Percentiles rank a stretch among this genome's conserved stretches.
These are phyloP conservation scores for Hapsidospora chrysogenum DNA, from an alignment of 495 filamentous ascomycete genomes.

Conservation along the genomic window DNA sequence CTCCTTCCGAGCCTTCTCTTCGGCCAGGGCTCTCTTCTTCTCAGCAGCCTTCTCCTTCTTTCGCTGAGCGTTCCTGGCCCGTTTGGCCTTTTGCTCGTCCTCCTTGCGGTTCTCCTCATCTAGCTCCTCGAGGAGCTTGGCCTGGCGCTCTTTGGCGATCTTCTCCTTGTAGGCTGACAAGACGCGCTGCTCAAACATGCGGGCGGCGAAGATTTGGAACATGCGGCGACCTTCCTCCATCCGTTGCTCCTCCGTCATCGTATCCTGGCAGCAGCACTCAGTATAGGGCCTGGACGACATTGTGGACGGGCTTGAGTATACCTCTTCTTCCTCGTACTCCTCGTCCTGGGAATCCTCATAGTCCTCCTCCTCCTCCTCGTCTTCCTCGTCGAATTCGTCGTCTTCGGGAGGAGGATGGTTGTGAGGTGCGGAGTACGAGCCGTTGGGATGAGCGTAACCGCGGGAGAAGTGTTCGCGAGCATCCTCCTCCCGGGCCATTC, in stretches of 20 bases:
- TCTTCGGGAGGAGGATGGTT: slow-evolving; percentile 45
- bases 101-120: slow-evolving; percentile 63
- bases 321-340: slow-evolving; percentile 81
- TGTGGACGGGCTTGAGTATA: slow-evolving; percentile 21
- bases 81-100: slow-evolving; percentile 73
- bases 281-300: slow-evolving; percentile 6
- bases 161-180: slow-evolving; percentile 95
- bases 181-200: slow-evolving; percentile 98
- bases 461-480: slow-evolving; percentile 54
- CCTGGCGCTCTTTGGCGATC: slow-evolving; percentile 79
- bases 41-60: slow-evolving; percentile 77
- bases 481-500: slow-evolving; percentile 93
- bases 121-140: slow-evolving; percentile 81
- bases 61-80: slow-evolving; percentile 81
- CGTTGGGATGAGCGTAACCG: slow-evolving; percentile 37
- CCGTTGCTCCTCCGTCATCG: slow-evolving; percentile 93
- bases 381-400: slow-evolving; percentile 56
- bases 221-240: slow-evolving; percentile 98
- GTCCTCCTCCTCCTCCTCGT: slow-evolving; percentile 47
- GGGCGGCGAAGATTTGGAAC: slow-evolving; percentile 98
- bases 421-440: slow-evolving; percentile 23
- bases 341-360: slow-evolving; percentile 68
- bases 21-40: slow-evolving; percentile 74
- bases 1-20: slow-evolving; percentile 73
- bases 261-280: slow-evolving; percentile 47